phyloP scores from a whole-genome alignment of 2,329 filamentous ascomycete genomes.

The Bipolaris bicolor region DNA sequence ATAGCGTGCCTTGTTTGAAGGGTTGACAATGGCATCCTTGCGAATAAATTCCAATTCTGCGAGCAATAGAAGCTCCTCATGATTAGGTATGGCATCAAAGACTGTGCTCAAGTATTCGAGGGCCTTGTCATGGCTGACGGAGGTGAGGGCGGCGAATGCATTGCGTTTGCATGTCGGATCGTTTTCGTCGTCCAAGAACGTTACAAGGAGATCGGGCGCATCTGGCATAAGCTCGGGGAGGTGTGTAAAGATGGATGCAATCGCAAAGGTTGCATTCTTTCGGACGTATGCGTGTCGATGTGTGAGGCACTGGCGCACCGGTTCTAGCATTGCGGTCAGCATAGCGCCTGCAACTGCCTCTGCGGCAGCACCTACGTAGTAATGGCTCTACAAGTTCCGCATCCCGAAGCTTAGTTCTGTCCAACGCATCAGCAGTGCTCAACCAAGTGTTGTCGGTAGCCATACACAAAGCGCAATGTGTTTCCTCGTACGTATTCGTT shows the following conservation, averaged over 20 bases:
- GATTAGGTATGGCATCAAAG: constrained; percentile 92
- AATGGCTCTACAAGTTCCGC: constrained; percentile 95
- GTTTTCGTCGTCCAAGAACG: constrained; percentile 87
- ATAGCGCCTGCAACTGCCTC: not conserved
- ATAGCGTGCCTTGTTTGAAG: constrained; percentile 94
- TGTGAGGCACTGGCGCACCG: constrained; percentile 88
- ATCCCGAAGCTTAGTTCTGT: constrained; percentile 84
- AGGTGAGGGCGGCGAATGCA: constrained; percentile 88
- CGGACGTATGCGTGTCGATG: constrained; percentile 97
- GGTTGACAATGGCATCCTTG: constrained; percentile 93
- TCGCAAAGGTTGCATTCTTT: constrained; percentile 96
- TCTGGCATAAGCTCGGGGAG: constrained; percentile 92
- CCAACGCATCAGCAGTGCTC: constrained; percentile 21
- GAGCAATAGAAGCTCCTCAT: constrained; percentile 90
- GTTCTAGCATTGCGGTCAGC: constrained; percentile 56
- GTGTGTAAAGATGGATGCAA: constrained; percentile 90
- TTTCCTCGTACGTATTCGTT: constrained; percentile 99
- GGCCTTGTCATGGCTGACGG: constrained; percentile 92
- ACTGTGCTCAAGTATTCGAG: constrained; percentile 85
- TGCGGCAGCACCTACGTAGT: constrained; percentile 59
- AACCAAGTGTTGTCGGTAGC: not conserved
- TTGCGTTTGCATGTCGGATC: constrained; percentile 98
- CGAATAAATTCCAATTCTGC: constrained; percentile 97
- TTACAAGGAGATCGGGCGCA: constrained; percentile 86
- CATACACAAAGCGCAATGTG: constrained; percentile 85